Percentiles rank a stretch among this genome's conserved stretches.
Conservation (phyloP, 805 yeast species). For the Nakazawaea siamensis region DNA sequence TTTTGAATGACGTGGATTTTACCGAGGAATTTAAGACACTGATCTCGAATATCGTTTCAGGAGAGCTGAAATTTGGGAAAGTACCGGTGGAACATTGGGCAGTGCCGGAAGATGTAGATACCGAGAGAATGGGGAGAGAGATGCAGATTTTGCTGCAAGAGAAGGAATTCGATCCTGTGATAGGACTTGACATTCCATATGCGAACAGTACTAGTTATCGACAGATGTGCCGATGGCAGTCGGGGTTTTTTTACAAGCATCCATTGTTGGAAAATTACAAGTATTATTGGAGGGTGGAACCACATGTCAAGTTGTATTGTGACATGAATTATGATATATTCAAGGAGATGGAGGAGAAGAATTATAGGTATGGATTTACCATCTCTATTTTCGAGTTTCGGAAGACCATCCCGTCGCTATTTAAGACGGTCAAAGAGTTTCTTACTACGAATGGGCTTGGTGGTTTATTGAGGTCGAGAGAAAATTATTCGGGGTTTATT, state of each 20-base stretch:
- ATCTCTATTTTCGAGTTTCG: conserved; percentile 55
- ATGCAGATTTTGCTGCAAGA: conserved; percentile 32
- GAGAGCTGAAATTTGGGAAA: conserved; percentile 52
- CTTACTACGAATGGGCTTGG: background rate
- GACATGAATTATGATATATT: conserved; percentile 59
- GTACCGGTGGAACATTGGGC: conserved; percentile 63
- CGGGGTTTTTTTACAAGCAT: conserved; percentile 52
- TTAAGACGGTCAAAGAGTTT: conserved; percentile 3
- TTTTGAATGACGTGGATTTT: conserved; percentile 64
- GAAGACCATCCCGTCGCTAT: conserved; percentile 46
- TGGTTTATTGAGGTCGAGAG: background rate
- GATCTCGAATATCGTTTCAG: conserved; percentile 46
- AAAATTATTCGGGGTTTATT: conserved; percentile 6
- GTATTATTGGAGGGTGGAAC: conserved; percentile 76
- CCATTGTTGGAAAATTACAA: conserved; percentile 46
- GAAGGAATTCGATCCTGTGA: conserved; percentile 1
- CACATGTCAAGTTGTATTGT: conserved; percentile 53
- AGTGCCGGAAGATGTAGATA: conserved; percentile 54
- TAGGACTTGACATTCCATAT: conserved; percentile 17
- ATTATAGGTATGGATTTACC: conserved; percentile 58
- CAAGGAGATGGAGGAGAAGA: conserved; percentile 41
- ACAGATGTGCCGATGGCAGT: conserved; percentile 39
- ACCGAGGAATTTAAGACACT: conserved; percentile 41
- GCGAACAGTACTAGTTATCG: conserved; percentile 32
- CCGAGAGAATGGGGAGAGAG: conserved; percentile 31